A percentile compares a stretch with the other conserved stretches of the same genome.
These are phyloP conservation scores for Hirschfeldia incana DNA, from an alignment of 345 rosid species.

Conservation along the genomic window DNA sequence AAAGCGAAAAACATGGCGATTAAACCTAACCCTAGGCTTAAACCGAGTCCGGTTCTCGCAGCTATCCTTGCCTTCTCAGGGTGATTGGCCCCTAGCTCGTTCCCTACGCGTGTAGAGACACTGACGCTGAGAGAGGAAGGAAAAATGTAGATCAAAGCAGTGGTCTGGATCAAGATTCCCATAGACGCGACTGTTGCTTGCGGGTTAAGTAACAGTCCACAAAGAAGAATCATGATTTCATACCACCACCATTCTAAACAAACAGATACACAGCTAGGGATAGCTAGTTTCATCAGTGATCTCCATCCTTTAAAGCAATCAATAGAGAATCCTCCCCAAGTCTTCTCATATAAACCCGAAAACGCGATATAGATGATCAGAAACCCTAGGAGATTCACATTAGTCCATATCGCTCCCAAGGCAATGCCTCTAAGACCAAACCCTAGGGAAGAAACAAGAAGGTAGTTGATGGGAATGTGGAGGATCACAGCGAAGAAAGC, in stretches of 20 bases:
- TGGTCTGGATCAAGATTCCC: constrained; percentile 90
- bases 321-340: constrained; percentile 63
- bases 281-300: constrained; percentile 52
- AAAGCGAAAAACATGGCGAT: constrained; percentile 53
- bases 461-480: constrained; percentile 67
- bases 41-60: constrained; percentile 53
- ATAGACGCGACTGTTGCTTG: constrained; percentile 82
- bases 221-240: constrained; percentile 80
- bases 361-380: constrained; percentile 56
- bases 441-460: constrained; percentile 59
- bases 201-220: constrained; percentile 71
- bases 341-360: constrained; percentile 57
- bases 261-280: constrained; percentile 88
- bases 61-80: constrained; percentile 64
- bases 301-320: constrained; percentile 67
- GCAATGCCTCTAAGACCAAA: constrained; percentile 80
- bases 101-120: constrained; percentile 80
- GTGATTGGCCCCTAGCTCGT: constrained; percentile 67
- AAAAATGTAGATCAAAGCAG: constrained; percentile 78
- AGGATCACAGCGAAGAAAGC: constrained; percentile 61
- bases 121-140: constrained; percentile 80
- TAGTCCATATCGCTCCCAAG: constrained; percentile 67
- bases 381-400: constrained; percentile 59
- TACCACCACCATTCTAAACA: constrained; percentile 99
- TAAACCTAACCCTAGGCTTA: constrained; percentile 61